phyloP scores from a whole-genome alignment of 2,329 filamentous ascomycete species.

The Magnaporthiopsis rhizophila region DNA sequence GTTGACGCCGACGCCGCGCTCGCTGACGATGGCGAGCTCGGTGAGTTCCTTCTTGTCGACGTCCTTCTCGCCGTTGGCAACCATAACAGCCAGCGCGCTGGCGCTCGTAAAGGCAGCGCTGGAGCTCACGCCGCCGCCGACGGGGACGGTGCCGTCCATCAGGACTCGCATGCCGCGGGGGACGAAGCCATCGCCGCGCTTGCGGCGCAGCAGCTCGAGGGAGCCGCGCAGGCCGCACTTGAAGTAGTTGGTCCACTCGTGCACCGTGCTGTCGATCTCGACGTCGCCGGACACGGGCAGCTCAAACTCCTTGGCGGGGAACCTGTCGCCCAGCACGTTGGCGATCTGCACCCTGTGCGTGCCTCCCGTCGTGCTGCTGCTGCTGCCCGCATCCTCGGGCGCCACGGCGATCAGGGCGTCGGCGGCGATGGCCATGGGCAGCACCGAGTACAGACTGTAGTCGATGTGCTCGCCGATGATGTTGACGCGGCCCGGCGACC shows the following conservation, averaged over 20 bases:
- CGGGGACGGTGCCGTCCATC: conserved; percentile 85
- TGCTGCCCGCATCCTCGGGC: conserved; percentile 39
- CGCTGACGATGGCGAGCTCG: conserved; percentile 88
- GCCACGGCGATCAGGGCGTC: conserved; percentile 82
- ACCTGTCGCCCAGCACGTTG: conserved; percentile 71
- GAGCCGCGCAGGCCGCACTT: conserved; percentile 83
- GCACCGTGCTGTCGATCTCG: conserved; percentile 72
- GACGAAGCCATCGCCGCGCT: conserved; percentile 51
- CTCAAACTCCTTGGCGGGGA: conserved; percentile 65
- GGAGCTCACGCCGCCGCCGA: conserved; percentile 85
- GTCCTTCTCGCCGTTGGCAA: conserved; percentile 67
- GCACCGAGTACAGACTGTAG: conserved; percentile 91
- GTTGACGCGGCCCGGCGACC: conserved; percentile 91
- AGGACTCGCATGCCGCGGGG: conserved; percentile 78
- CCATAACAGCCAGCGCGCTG: conserved; percentile 79
- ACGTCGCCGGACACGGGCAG: conserved; percentile 51
- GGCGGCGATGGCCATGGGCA: conserved; percentile 90
- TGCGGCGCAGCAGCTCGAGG: conserved; percentile 65
- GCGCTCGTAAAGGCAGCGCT: conserved; percentile 91
- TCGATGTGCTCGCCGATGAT: conserved; percentile 99
- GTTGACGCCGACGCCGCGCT: conserved; percentile 91
- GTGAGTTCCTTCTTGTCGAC: conserved; percentile 89
- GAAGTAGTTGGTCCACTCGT: conserved; percentile 99
- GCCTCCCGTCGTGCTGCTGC: conserved; percentile 37
- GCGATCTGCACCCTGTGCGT: conserved; percentile 66